These are phyloP conservation scores for Claviceps sorghi DNA, from an alignment of 2,329 filamentous ascomycete species.

Conservation along the genomic window DNA sequence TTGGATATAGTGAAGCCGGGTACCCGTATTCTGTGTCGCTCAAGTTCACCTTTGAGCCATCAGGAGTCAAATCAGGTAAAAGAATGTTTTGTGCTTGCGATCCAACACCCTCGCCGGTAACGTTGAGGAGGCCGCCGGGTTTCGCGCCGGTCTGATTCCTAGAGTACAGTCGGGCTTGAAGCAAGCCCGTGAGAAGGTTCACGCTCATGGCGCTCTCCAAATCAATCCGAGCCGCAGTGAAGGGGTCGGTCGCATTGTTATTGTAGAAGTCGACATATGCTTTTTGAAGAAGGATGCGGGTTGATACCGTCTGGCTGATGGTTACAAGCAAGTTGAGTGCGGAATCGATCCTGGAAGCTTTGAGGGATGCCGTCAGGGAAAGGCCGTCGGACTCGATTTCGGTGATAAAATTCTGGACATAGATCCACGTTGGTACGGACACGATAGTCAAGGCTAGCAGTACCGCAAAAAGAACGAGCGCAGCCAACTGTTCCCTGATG, in stretches of 20 bases:
- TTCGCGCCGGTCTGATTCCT: slow-evolving; percentile 43
- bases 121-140: slow-evolving; percentile 44
- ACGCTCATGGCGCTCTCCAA: slow-evolving; percentile 54
- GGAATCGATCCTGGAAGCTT: slow-evolving; percentile 66
- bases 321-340: slow-evolving; percentile 69
- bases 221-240: slow-evolving; percentile 46
- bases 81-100: slow-evolving; percentile 28
- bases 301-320: slow-evolving; percentile 56
- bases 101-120: slow-evolving; percentile 35
- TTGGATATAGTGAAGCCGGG: slow-evolving; percentile 60
- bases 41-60: slow-evolving; percentile 45
- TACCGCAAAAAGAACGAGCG: slow-evolving; percentile 62
- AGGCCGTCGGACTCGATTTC: slow-evolving; percentile 46
- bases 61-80: slow-evolving; percentile 45
- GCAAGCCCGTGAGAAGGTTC: slow-evolving; percentile 39
- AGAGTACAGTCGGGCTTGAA: slow-evolving; percentile 63
- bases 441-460: slow-evolving; percentile 64
- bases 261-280: slow-evolving; percentile 43
- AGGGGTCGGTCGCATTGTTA: slow-evolving; percentile 37
- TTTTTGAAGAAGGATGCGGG: slow-evolving; percentile 44
- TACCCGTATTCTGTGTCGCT: slow-evolving; percentile 52
- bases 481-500: slow-evolving; percentile 74
- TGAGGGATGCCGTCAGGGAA: slow-evolving; percentile 68
- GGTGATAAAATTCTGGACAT: slow-evolving; percentile 39
- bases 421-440: slow-evolving; percentile 59